These are phyloP conservation scores for Myxozyma neotropica DNA, from an alignment of 805 yeast genomes.

Conservation along the genomic window DNA sequence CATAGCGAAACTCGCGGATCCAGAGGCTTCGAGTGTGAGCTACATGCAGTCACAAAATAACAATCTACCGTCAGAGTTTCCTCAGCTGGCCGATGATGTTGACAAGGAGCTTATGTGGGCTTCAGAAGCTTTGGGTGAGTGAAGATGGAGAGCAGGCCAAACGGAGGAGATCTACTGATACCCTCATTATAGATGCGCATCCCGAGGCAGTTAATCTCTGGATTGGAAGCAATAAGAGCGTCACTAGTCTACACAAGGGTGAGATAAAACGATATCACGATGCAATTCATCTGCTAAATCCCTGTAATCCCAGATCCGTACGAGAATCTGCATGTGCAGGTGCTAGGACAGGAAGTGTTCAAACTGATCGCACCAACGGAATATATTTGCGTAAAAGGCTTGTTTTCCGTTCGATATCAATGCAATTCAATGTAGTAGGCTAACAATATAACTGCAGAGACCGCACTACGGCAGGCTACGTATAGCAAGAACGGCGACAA, in stretches of 20 bases:
- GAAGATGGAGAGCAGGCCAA: too few relatives aligned
- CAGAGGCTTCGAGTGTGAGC: constrained; percentile 22
- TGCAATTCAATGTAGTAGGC: neutral
- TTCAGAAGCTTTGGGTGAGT: constrained; percentile 29
- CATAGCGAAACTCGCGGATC: constrained; percentile 30
- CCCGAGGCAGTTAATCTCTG: constrained; percentile 47
- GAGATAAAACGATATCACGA: neutral
- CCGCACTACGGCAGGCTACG: constrained; percentile 39
- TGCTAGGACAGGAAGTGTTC: constrained; percentile 42
- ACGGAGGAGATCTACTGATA: neutral
- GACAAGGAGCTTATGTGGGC: constrained; percentile 33
- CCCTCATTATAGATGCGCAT: constrained; percentile 1
- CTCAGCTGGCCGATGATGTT: constrained; percentile 30
- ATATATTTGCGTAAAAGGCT: constrained; percentile 25
- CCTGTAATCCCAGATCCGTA: constrained; percentile 37
- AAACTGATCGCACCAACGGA: constrained; percentile 43
- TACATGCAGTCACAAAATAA: constrained; percentile 48
- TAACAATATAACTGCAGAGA: constrained; percentile 32
- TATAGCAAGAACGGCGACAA: constrained; percentile 33
- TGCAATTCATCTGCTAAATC: neutral
- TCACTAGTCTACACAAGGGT: constrained; percentile 34
- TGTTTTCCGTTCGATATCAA: neutral
- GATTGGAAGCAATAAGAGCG: constrained; percentile 43
- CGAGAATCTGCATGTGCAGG: constrained; percentile 45
- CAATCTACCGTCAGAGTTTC: constrained; percentile 40